phyloP scores from a whole-genome alignment of 768 basidiomycete species.

The Filobasidium wieringae region DNA sequence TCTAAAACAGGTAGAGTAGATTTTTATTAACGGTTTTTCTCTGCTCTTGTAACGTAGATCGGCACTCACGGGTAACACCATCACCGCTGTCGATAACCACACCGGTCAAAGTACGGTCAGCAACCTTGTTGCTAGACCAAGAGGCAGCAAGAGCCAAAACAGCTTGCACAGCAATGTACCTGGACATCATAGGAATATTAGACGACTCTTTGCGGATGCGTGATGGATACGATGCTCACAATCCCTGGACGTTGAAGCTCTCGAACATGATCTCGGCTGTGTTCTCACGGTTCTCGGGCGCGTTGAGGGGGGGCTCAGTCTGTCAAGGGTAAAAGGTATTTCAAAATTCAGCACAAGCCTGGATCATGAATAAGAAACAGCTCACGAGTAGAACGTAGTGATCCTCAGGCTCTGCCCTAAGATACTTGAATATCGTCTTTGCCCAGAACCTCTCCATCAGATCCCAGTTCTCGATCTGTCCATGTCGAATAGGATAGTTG shows the following conservation, averaged over 20 bases:
- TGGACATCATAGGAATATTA: slow-evolving; percentile 3
- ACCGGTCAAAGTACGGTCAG: slow-evolving; percentile 83
- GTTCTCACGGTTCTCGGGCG: slow-evolving; percentile 97
- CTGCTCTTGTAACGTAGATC: too few species aligned
- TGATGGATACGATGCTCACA: slow-evolving; percentile 37
- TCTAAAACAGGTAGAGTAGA: slow-evolving; percentile 37
- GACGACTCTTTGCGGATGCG: neutral
- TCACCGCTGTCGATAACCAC: slow-evolving; percentile 99
- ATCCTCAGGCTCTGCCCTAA: slow-evolving; percentile 95
- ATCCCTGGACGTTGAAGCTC: slow-evolving; percentile 96
- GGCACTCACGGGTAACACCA: slow-evolving; percentile 66
- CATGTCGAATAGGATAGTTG: slow-evolving; percentile 92
- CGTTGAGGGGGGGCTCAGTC: slow-evolving; percentile 98
- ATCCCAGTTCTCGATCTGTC: slow-evolving; percentile 77
- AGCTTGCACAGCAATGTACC: slow-evolving; percentile 94
- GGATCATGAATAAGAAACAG: neutral
- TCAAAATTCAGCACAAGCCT: neutral
- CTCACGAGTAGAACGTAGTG: slow-evolving; percentile 93
- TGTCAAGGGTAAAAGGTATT: slow-evolving; percentile 31
- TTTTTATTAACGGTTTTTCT: neutral
- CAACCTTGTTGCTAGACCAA: slow-evolving; percentile 82
- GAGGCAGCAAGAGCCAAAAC: slow-evolving; percentile 95
- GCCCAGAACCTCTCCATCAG: slow-evolving; percentile 99
- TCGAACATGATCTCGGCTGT: slow-evolving; percentile 99
- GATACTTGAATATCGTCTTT: slow-evolving; percentile 98